Evolutionary conservation across 2,329 filamentous ascomycete genomes (phyloP).

Genomic region (Incumbomyces delicatus): DNA sequence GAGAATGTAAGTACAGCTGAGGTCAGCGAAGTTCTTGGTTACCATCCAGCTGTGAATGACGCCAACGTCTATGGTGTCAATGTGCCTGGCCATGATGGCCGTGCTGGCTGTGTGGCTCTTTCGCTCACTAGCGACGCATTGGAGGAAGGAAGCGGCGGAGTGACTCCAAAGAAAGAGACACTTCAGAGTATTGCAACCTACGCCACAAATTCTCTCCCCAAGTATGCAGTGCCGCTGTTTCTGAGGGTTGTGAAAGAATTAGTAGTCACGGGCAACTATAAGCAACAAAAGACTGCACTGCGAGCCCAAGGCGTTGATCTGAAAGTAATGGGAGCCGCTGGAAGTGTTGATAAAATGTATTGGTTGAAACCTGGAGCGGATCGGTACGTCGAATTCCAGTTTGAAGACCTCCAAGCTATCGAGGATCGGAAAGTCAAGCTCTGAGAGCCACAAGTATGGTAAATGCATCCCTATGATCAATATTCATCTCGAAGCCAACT

Average conservation of each 20-base stretch:
- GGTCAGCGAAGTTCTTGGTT: constrained; percentile 54
- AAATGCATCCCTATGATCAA: too few species aligned
- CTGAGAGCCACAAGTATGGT: constrained; percentile 26
- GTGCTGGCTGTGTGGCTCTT: constrained; percentile 52
- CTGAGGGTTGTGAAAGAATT: constrained; percentile 55
- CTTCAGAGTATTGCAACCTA: constrained; percentile 17
- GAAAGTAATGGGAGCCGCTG: constrained; percentile 31
- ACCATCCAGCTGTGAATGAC: constrained; percentile 40
- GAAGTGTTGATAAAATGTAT: constrained; percentile 43
- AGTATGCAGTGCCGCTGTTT: constrained; percentile 70
- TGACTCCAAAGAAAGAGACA: constrained; percentile 3
- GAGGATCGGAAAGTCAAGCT: constrained; percentile 61
- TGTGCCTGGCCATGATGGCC: constrained; percentile 57
- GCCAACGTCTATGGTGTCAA: constrained; percentile 60
- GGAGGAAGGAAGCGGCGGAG: constrained; percentile 1
- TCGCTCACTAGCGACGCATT: constrained; percentile 26
- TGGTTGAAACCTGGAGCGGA: constrained; percentile 52
- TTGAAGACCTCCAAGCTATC: constrained; percentile 59
- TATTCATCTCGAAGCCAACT: too few species aligned
- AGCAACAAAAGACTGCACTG: constrained; percentile 72
- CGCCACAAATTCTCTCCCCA: constrained; percentile 51
- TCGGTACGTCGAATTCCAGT: constrained; percentile 58
- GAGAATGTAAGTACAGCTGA: constrained; percentile 60
- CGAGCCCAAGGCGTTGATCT: constrained; percentile 67
- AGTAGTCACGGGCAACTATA: constrained; percentile 72